phyloP scores from a whole-genome alignment of 371 early-diverging fungal species.

The Mucor mucedo region DNA sequence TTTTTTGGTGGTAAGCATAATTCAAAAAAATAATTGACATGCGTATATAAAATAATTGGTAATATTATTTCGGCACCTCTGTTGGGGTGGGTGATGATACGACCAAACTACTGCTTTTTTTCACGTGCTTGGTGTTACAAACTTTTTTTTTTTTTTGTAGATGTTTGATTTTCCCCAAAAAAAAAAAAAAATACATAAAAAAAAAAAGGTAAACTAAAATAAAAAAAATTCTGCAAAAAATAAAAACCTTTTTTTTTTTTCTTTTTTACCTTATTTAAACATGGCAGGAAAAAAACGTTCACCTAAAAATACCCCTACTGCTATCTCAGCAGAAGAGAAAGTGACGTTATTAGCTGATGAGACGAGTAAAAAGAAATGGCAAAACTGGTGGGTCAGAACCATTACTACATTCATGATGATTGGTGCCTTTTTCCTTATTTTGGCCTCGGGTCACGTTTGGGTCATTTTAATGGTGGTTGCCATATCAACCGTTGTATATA shows the following conservation, averaged over 20 bases:
- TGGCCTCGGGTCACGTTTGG: conserved; percentile 75
- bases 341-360: conserved; percentile 50
- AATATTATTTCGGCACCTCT: no score
- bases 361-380: conserved; percentile 65
- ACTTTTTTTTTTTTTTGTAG: background rate
- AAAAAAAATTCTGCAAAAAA: background rate
- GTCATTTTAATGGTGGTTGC: conserved; percentile 82
- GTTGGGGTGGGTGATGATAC: no score
- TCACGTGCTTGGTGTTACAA: background rate
- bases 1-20: no score
- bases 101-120: no score
- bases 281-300: conserved; percentile 19
- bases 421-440: conserved; percentile 72
- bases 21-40: no score
- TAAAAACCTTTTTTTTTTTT: background rate
- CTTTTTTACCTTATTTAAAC: background rate
- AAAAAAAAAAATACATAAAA: no score
- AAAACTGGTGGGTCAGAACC: conserved; percentile 77
- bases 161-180: background rate
- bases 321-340: conserved; percentile 7
- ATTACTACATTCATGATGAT: conserved; percentile 90
- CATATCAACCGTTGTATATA: conserved; percentile 78
- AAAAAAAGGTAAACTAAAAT: background rate
- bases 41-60: no score
- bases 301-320: background rate